Base-by-base conservation (phyloP, 371 early-diverging fungal genomes). In the Batrachochytrium dendrobatidis region DNA sequence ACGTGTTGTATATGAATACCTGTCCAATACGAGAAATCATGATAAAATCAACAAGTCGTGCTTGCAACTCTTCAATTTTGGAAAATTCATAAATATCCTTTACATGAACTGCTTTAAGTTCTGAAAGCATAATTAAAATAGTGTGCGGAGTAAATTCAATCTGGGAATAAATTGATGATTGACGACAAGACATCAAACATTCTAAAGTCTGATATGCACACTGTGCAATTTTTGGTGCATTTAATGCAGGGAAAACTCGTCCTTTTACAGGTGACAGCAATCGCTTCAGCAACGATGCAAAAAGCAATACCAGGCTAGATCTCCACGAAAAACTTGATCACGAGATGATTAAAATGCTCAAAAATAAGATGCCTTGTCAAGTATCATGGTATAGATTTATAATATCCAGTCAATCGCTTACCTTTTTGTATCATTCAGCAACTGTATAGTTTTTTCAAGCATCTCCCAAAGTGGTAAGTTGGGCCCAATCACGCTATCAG, bases 401-500 rank as follows among this genome's bases (percentile, higher is more conserved):
- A 39, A 39, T 39, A 20, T 39, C 39, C 15, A 20, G 17, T 39
- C 20, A 39, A 39, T 12, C 12, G 8, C 49, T 12, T 48, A 48
- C 49, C 49, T 24, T 24, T 8, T 6, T n/a, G 8, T 12, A 48
- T 29, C 29, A 6, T n/a, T 6, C 49, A n/a, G 8, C n/a, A n/a
- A 6, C 49, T 12, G 12, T 48, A 25, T 22, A n/a, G 6, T 8
- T 8, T 22, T 48, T 7, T n/a, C n/a, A 12, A 48, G 6, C 22
- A 48, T 48, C 12, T 6, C 49, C 49, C 6, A 6, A 7, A 48
- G 12, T 22, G 49, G 49, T 8, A 48, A 7, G 12, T 7, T n/a
- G 12, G 49, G 49, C 49, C 49, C 49, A 48, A 48, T 48, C 49
- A 12, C 29, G 6, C 49, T n/a, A 24, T 48, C 49, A 15, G 39